Evolutionary conservation across 75 land plant species (phyloP), one percentile per base, ranked within the genome.

Genomic region (Larix kaempferi): DNA sequence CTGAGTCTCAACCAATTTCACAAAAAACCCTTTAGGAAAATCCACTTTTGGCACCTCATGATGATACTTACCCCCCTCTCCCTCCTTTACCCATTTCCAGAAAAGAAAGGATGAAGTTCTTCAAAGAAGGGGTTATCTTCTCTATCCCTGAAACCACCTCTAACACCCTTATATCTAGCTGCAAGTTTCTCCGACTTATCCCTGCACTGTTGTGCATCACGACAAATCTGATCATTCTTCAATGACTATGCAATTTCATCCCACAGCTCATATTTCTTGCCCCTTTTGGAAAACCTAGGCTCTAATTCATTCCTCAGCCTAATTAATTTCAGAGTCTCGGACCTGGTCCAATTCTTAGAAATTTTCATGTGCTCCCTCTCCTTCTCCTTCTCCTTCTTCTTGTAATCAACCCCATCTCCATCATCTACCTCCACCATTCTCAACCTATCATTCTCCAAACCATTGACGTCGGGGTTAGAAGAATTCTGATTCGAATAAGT

Each of bases 101-200:
- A 76, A 8, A 84, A 41, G 22, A 84, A 54, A 3, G 80, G 74
- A 35, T 84, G 78, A 27, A 84, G 79, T 35, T 84, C 86, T 22
- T 84, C 86, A n/a, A 77, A 84, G 27, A 84, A 84, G 33, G 86
- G 85, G 63, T 84, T 84, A 61, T 84, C 86, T 4, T 84, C 86
- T 56, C 75, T 82, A 57, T 77, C 84, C 80, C 82, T 84, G 41
- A 59, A 19, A 14, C 86, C 86, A 61, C 82, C 86, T 22, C 85
- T 65, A 15, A 84, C 86, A 26, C 83, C 85, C 86, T 84, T 84
- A 75, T 84, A 84, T 17, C 85, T 84, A 12, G 85, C 86, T 14
- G 85, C 73, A 14, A 84, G 76, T 76, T 84, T 84, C 85, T 84
- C 86, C 86, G 84, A 84, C 76, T 84, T 84, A 69, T 84, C 86